A percentile compares a stretch with the other conserved stretches of the same genome.
Evolutionary conservation across 495 filamentous ascomycete species (phyloP).

Genomic region (Cairneyella variabilis): DNA sequence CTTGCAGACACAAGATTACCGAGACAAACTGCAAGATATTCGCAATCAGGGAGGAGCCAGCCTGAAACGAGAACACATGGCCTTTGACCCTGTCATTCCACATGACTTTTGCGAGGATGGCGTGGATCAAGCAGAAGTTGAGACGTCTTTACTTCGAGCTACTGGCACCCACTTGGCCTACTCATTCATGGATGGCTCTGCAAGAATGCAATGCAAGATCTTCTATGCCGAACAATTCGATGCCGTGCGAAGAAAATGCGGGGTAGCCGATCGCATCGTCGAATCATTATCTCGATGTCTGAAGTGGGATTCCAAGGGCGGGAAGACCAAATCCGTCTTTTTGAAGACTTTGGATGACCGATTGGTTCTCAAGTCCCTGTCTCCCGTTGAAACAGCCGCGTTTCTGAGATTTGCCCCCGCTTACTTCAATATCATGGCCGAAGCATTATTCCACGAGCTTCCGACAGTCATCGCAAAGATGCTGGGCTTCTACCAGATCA

Average conservation of each 20-base stretch:
- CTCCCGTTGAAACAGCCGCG: slow-evolving; percentile 84
- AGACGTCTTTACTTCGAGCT: slow-evolving; percentile 70
- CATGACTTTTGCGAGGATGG: slow-evolving; percentile 18
- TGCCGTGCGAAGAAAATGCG: slow-evolving; percentile 86
- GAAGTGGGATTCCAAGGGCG: slow-evolving; percentile 98
- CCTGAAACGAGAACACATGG: slow-evolving; percentile 10
- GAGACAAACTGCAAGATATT: slow-evolving; percentile 68
- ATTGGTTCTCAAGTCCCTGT: slow-evolving; percentile 79
- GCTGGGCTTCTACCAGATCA: slow-evolving; percentile 96
- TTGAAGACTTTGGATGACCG: slow-evolving; percentile 94
- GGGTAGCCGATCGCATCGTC: slow-evolving; percentile 87
- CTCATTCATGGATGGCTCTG: slow-evolving; percentile 85
- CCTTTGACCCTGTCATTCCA: slow-evolving; percentile 3
- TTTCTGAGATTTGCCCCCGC: slow-evolving; percentile 93
- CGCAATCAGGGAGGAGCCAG: slow-evolving; percentile 45
- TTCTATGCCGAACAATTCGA: slow-evolving; percentile 99
- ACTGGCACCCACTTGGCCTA: slow-evolving; percentile 93
- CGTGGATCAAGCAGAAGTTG: slow-evolving; percentile 56
- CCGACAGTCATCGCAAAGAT: slow-evolving; percentile 98
- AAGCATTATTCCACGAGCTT: slow-evolving; percentile 92
- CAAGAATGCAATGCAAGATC: slow-evolving; percentile 94
- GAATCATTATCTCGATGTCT: slow-evolving; percentile 92
- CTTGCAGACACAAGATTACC: slow-evolving; percentile 80
- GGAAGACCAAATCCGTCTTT: slow-evolving; percentile 98
- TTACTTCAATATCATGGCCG: slow-evolving; percentile 96